Percentiles rank a stretch among this genome's conserved stretches.
phyloP scores from a whole-genome alignment of 2,329 filamentous ascomycete genomes.

The Aspergillus alliaceus region DNA sequence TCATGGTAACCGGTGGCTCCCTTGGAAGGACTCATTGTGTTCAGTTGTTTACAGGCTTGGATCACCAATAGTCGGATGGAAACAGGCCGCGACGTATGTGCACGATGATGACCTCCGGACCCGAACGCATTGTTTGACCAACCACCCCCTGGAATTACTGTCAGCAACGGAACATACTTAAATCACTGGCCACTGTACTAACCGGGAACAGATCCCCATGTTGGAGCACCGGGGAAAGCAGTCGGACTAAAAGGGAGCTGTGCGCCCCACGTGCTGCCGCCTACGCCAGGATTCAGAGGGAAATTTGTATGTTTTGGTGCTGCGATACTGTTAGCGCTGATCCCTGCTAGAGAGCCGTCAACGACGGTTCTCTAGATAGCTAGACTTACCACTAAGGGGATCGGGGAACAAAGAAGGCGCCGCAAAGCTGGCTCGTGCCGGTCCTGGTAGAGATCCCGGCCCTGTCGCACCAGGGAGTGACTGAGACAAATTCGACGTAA shows the following conservation, averaged over 20 bases:
- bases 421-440: conserved; percentile 44
- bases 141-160: conserved; percentile 37
- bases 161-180: conserved; percentile 15
- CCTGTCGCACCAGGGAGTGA: conserved; percentile 53
- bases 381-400: conserved; percentile 40
- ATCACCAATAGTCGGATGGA: conserved; percentile 73
- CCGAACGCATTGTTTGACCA: conserved; percentile 53
- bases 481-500: conserved; percentile 50
- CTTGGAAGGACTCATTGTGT: conserved; percentile 40
- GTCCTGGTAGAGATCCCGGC: conserved; percentile 48
- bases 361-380: background rate
- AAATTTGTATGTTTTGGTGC: conserved; percentile 37
- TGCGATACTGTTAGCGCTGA: conserved; percentile 21
- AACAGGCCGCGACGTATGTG: conserved; percentile 64
- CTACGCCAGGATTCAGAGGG: conserved; percentile 30
- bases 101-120: conserved; percentile 46
- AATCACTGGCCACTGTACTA: conserved; percentile 15
- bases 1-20: conserved; percentile 67
- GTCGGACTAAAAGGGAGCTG: conserved; percentile 40
- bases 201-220: conserved; percentile 42
- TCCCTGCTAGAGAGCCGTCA: background rate
- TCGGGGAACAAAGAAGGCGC: conserved; percentile 45
- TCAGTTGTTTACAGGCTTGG: conserved; percentile 70
- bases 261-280: conserved; percentile 35
- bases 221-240: conserved; percentile 35